A percentile compares a stretch with the other conserved stretches of the same genome.
Conservation (phyloP, 306 rosid species). For the Erythrophleum fordii region DNA sequence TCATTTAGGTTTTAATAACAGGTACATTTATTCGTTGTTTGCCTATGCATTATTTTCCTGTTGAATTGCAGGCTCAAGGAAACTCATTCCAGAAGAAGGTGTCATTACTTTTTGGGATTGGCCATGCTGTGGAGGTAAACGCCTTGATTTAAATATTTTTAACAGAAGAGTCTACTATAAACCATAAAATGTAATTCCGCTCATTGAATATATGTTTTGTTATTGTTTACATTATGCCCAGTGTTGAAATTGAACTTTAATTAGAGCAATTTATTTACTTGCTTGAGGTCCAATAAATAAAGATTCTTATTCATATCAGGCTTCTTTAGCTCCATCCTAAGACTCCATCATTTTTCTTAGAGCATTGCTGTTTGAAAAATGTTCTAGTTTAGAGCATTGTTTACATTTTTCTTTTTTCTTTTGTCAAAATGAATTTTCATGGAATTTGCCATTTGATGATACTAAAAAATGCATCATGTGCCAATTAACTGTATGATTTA, state of each 20-base stretch:
- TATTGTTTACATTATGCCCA: not conserved
- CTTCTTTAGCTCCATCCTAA: constrained; percentile 13
- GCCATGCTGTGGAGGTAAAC: constrained; percentile 82
- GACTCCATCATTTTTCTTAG: constrained; percentile 10
- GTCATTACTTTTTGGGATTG: constrained; percentile 77
- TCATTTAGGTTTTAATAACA: not conserved
- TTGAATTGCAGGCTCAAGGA: constrained; percentile 80
- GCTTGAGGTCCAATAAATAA: constrained; percentile 1
- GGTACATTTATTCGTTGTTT: constrained; percentile 3
- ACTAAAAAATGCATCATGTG: not conserved
- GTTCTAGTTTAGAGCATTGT: constrained; percentile 3
- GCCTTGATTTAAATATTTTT: constrained; percentile 26
- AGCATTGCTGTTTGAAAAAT: constrained; percentile 2
- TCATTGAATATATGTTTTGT: constrained; percentile 6
- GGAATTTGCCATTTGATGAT: constrained; percentile 2
- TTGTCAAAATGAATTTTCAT: not conserved
- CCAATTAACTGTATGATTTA: constrained; percentile 16
- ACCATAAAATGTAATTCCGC: constrained; percentile 3
- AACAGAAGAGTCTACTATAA: constrained; percentile 15
- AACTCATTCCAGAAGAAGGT: constrained; percentile 97
- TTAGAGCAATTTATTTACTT: constrained; percentile 26
- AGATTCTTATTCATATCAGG: not conserved
- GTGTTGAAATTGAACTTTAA: constrained; percentile 33
- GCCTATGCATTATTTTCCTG: constrained; percentile 32
- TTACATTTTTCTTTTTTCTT: not conserved